Evolutionary conservation across 805 yeast genomes (phyloP).

Genomic region (Diddensiella santjacobensis): DNA sequence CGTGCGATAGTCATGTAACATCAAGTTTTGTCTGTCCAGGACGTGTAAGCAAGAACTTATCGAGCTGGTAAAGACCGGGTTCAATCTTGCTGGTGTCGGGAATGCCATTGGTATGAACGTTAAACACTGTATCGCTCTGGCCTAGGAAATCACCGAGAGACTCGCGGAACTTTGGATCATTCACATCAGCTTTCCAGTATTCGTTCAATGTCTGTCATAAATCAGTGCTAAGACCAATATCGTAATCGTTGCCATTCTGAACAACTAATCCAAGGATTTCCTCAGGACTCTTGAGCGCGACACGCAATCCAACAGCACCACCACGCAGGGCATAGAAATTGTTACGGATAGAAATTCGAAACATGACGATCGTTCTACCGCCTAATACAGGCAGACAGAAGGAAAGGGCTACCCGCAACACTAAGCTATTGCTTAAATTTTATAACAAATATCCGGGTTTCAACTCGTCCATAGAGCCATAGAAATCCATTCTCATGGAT

Average conservation of each 20-base stretch:
- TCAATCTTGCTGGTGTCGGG: slow-evolving; percentile 24
- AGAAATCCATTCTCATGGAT: too few relatives aligned
- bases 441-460: too few relatives aligned
- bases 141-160: slow-evolving; percentile 11
- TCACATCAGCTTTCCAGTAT: slow-evolving; percentile 32
- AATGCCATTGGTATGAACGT: slow-evolving; percentile 36
- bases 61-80: slow-evolving; percentile 35
- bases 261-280: slow-evolving; percentile 34
- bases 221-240: slow-evolving; percentile 36
- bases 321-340: slow-evolving; percentile 37
- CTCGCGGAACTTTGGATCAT: slow-evolving; percentile 12
- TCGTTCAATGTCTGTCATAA: slow-evolving; percentile 39
- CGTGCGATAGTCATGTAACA: slow-evolving; percentile 37
- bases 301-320: slow-evolving; percentile 40
- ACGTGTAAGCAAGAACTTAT: slow-evolving; percentile 31
- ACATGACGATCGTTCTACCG: slow-evolving; percentile 24
- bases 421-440: too few relatives aligned
- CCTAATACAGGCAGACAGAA: slow-evolving; percentile 40
- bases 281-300: slow-evolving; percentile 36
- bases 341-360: slow-evolving; percentile 36
- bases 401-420: too few relatives aligned
- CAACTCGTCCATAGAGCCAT: too few relatives aligned
- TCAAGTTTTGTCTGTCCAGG: slow-evolving; percentile 33
- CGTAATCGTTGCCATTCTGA: slow-evolving; percentile 46
- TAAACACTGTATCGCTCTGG: slow-evolving; percentile 8